These are phyloP conservation scores for Flaveria ramosissima DNA, from an alignment of 129 eudicot genomes.

Conservation along the genomic window DNA sequence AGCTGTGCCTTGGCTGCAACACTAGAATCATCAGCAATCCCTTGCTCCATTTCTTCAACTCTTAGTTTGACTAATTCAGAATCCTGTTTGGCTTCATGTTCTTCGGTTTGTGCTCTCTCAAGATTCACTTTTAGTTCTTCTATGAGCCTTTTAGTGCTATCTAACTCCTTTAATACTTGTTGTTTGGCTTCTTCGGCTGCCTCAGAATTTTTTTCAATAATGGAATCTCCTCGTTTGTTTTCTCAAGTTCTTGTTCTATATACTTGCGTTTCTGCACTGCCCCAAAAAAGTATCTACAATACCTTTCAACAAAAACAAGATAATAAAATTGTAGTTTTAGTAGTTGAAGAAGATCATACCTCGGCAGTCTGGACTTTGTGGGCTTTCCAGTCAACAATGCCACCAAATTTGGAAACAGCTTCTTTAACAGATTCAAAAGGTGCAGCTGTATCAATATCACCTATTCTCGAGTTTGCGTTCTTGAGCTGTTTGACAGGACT, in stretches of 20 bases:
- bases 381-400: slow-evolving; percentile 98
- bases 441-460: slow-evolving; percentile 72
- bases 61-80: slow-evolving; percentile 80
- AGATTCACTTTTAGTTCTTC: slow-evolving; percentile 89
- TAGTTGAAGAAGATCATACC: slow-evolving; percentile 47
- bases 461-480: slow-evolving; percentile 36
- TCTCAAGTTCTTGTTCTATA: slow-evolving; percentile 83
- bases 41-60: slow-evolving; percentile 88
- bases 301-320: background rate
- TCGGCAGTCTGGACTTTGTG: slow-evolving; percentile 72
- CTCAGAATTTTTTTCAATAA: slow-evolving; percentile 58
- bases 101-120: slow-evolving; percentile 88
- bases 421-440: slow-evolving; percentile 87
- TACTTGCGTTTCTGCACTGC: slow-evolving; percentile 71
- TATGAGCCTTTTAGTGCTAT: slow-evolving; percentile 76
- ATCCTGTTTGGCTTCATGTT: slow-evolving; percentile 92
- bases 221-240: slow-evolving; percentile 77
- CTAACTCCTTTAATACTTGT: slow-evolving; percentile 70
- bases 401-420: slow-evolving; percentile 90
- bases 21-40: slow-evolving; percentile 87
- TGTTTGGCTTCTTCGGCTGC: slow-evolving; percentile 82
- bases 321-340: background rate
- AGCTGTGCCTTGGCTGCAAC: slow-evolving; percentile 88
- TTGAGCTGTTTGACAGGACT: slow-evolving; percentile 28
- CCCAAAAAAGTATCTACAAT: background rate